Evolutionary conservation across 805 yeast genomes (phyloP).

Genomic region (Candida argentea): DNA sequence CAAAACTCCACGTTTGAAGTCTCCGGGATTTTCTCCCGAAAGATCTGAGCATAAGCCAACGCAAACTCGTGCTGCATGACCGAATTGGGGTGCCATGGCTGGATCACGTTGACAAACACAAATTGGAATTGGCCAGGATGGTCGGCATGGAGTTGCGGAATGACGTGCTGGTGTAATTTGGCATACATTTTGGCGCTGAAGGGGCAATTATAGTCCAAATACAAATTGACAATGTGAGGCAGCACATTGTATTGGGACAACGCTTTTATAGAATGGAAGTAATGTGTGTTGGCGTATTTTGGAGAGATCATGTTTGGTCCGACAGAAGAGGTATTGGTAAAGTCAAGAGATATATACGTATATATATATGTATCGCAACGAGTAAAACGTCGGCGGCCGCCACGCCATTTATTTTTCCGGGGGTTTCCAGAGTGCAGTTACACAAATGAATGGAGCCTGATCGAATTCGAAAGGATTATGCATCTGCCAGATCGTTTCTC

Average conservation of each 20-base stretch:
- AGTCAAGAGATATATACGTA: background rate
- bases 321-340: too few species aligned
- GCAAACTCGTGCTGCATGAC: conserved; percentile 60
- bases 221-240: conserved; percentile 48
- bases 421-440: too few species aligned
- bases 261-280: conserved; percentile 13
- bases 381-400: too few species aligned
- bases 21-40: conserved; percentile 23
- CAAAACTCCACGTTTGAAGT: conserved; percentile 22
- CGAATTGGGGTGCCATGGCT: conserved; percentile 85
- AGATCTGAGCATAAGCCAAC: conserved; percentile 58
- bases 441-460: too few species aligned
- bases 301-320: conserved; percentile 30
- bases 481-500: too few species aligned
- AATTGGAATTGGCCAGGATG: conserved; percentile 46
- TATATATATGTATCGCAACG: too few species aligned
- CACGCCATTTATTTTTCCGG: too few species aligned
- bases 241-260: conserved; percentile 8
- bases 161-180: conserved; percentile 41
- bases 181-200: conserved; percentile 56
- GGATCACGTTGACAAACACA: conserved; percentile 64
- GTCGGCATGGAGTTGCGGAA: conserved; percentile 39
- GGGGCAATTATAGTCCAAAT: conserved; percentile 71
- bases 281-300: conserved; percentile 29
- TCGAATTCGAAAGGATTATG: too few species aligned